Percentiles rank a stretch among this genome's conserved stretches.
These are phyloP conservation scores for Aspergillus sclerotiicarbonarius DNA, from an alignment of 495 filamentous ascomycete genomes.

Conservation along the genomic window DNA sequence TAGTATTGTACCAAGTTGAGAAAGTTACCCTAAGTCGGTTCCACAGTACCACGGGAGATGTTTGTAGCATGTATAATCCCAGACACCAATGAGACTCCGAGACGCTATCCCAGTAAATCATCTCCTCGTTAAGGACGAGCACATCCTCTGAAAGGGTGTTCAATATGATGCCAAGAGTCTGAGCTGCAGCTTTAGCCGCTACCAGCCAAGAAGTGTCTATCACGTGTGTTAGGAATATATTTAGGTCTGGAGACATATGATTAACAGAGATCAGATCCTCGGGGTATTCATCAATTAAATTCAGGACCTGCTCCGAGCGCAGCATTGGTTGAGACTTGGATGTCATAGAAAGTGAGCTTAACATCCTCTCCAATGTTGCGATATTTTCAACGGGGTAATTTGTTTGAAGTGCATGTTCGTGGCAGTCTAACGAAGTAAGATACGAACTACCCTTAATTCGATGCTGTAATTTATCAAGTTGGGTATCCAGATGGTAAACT, in stretches of 20 bases:
- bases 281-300: slow-evolving; percentile 59
- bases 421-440: slow-evolving; percentile 11
- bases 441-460: slow-evolving; percentile 20
- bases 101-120: slow-evolving; percentile 90
- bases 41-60: slow-evolving; percentile 70
- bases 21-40: slow-evolving; percentile 53
- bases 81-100: slow-evolving; percentile 68
- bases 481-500: slow-evolving; percentile 71
- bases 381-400: slow-evolving; percentile 21
- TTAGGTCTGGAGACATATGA: slow-evolving; percentile 12
- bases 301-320: slow-evolving; percentile 49
- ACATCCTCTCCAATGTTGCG: slow-evolving; percentile 55
- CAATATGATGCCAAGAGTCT: slow-evolving; percentile 76
- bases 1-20: slow-evolving; percentile 48
- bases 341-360: slow-evolving; percentile 66
- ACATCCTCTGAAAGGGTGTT: slow-evolving; percentile 73
- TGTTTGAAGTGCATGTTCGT: slow-evolving; percentile 22
- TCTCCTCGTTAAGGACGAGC: slow-evolving; percentile 75
- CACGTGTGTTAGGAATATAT: slow-evolving; percentile 47
- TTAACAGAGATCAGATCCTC: slow-evolving; percentile 26
- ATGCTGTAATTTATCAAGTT: slow-evolving; percentile 74
- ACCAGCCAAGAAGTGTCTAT: slow-evolving; percentile 84
- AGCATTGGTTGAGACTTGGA: slow-evolving; percentile 56
- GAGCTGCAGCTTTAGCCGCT: slow-evolving; percentile 79
- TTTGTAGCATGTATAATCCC: slow-evolving; percentile 78